phyloP scores from a whole-genome alignment of 2,329 filamentous ascomycete species.

The Setomelanomma holmii region DNA sequence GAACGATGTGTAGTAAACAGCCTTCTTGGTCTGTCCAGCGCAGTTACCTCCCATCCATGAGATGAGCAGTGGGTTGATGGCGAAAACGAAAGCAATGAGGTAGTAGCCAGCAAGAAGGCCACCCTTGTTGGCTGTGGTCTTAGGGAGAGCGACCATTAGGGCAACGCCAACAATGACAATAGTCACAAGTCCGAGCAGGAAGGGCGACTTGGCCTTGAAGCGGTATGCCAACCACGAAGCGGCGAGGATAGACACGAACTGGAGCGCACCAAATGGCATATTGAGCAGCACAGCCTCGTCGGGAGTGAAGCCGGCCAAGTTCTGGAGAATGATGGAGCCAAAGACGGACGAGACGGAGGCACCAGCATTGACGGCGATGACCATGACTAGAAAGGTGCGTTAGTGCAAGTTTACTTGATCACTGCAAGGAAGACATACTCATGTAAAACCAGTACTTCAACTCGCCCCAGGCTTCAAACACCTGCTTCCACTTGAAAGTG shows the following conservation, averaged over 20 bases:
- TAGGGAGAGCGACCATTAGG: slow-evolving; percentile 61
- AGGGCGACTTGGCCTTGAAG: slow-evolving; percentile 64
- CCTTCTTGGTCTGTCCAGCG: slow-evolving; percentile 72
- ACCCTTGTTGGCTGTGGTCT: slow-evolving; percentile 51
- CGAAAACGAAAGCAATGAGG: slow-evolving; percentile 70
- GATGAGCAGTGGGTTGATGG: slow-evolving; percentile 70
- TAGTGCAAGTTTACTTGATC: not conserved
- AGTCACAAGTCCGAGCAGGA: slow-evolving; percentile 58
- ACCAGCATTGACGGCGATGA: slow-evolving; percentile 32
- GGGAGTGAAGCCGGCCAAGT: slow-evolving; percentile 65
- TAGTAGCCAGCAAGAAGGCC: slow-evolving; percentile 68
- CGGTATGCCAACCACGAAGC: slow-evolving; percentile 64
- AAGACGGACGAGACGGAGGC: slow-evolving; percentile 66
- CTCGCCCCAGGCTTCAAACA: slow-evolving; percentile 63
- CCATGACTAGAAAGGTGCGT: slow-evolving; percentile 17
- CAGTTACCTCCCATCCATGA: slow-evolving; percentile 75
- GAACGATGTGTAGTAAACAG: slow-evolving; percentile 68
- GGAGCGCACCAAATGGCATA: slow-evolving; percentile 58
- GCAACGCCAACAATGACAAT: slow-evolving; percentile 65
- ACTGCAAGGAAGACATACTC: slow-evolving; percentile 14
- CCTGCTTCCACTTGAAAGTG: slow-evolving; percentile 70
- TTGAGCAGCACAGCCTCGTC: slow-evolving; percentile 65
- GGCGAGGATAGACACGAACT: slow-evolving; percentile 27
- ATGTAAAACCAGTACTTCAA: slow-evolving; percentile 60
- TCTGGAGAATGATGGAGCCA: slow-evolving; percentile 61